Evolutionary conservation across 208 protist species (phyloP).

Genomic region (Leishmania aethiopica): DNA sequence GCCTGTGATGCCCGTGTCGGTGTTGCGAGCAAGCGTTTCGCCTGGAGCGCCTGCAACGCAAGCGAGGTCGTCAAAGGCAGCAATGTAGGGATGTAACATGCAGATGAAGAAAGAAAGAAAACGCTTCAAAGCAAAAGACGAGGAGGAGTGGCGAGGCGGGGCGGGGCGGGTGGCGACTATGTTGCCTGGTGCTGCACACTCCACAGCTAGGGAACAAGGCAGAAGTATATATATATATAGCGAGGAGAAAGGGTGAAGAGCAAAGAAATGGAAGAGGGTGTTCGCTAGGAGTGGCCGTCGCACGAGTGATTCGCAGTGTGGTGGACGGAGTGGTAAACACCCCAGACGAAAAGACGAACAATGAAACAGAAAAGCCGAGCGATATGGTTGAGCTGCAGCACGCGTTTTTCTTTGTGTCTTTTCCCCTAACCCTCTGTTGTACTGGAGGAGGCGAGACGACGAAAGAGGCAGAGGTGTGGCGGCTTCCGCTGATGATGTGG

Average conservation of each 20-base stretch:
- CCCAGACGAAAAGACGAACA: not conserved
- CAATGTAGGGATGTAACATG: not conserved
- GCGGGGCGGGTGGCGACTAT: not conserved
- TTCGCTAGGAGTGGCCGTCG: too few species aligned
- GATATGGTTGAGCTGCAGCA: not conserved
- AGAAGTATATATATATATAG: not conserved
- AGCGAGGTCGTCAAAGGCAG: not conserved
- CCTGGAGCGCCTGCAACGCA: not conserved
- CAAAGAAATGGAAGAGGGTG: not conserved
- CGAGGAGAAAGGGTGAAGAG: not conserved
- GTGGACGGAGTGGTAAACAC: not conserved
- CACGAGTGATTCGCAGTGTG: too few species aligned
- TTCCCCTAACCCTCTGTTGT: not conserved
- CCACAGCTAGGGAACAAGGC: not conserved
- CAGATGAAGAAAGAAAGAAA: not conserved
- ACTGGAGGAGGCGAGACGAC: not conserved
- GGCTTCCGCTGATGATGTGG: too few species aligned
- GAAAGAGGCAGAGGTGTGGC: not conserved
- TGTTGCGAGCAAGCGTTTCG: not conserved
- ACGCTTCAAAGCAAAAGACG: not conserved
- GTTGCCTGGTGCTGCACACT: too few species aligned
- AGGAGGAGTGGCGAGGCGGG: not conserved
- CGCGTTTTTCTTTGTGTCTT: too few species aligned
- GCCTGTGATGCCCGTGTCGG: not conserved
- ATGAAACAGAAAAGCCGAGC: not conserved